These are phyloP conservation scores for Chalciporus chontae DNA, from an alignment of 768 basidiomycete genomes.

Conservation along the genomic window DNA sequence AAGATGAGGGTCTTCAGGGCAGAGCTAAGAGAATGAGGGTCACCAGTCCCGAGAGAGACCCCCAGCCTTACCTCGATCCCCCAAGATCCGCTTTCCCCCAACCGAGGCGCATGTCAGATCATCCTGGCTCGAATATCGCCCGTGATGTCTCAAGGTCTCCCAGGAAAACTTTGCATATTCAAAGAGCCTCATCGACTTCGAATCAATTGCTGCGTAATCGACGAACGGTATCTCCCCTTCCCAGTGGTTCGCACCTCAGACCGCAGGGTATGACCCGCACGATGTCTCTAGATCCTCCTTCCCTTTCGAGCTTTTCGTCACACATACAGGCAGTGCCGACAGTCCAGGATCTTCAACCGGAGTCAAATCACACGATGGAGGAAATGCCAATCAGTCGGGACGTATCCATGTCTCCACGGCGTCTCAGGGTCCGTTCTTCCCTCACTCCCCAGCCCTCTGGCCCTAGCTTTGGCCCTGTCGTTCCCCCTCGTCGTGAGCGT, in stretches of 20 bases:
- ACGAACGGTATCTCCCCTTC: slow-evolving; percentile 42
- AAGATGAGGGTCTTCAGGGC: slow-evolving; percentile 32
- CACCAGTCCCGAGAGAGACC: slow-evolving; percentile 43
- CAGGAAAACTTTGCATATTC: slow-evolving; percentile 30
- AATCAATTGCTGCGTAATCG: slow-evolving; percentile 34
- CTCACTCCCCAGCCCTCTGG: slow-evolving; percentile 65
- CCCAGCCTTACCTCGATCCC: slow-evolving; percentile 51
- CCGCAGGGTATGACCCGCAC: slow-evolving; percentile 46
- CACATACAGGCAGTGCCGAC: slow-evolving; percentile 29
- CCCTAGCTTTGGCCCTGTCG: slow-evolving; percentile 39
- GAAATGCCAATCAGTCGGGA: slow-evolving; percentile 31
- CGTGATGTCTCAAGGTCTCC: slow-evolving; percentile 26
- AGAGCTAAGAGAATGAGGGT: slow-evolving; percentile 52
- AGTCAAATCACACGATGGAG: slow-evolving; percentile 16
- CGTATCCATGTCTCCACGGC: slow-evolving; percentile 46
- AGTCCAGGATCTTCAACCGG: slow-evolving; percentile 32
- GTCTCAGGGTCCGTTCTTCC: slow-evolving; percentile 57
- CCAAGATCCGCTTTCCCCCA: slow-evolving; percentile 42
- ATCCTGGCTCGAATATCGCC: slow-evolving; percentile 16
- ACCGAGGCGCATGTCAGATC: slow-evolving; percentile 18
- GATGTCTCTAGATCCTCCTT: slow-evolving; percentile 71
- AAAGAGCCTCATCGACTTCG: slow-evolving; percentile 25
- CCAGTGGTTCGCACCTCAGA: slow-evolving; percentile 31
- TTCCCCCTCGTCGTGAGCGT: slow-evolving; percentile 38
- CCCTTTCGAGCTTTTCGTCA: slow-evolving; percentile 20